phyloP scores from a whole-genome alignment of 192 early-diverging fungal species.

The Coemansia sp. region DNA sequence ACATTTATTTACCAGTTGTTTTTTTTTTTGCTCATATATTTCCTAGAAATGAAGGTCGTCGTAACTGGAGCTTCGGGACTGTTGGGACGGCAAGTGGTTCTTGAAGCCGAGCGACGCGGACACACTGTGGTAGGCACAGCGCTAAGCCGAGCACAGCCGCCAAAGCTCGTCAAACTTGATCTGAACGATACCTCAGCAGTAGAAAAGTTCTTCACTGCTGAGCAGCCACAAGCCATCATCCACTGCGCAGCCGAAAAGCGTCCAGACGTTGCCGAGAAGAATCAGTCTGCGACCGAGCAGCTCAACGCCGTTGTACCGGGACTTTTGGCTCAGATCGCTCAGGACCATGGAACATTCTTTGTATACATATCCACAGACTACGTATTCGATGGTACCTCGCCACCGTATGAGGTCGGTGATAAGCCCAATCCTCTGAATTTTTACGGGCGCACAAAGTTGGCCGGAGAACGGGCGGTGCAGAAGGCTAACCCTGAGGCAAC shows the following conservation, averaged over 20 bases:
- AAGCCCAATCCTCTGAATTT: constrained; percentile 78
- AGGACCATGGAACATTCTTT: constrained; percentile 59
- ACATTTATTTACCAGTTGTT: too few relatives aligned
- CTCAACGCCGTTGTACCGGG: constrained; percentile 72
- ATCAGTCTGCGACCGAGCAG: constrained; percentile 61
- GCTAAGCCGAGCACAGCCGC: constrained; percentile 60
- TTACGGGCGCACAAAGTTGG: constrained; percentile 82
- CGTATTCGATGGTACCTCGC: constrained; percentile 86
- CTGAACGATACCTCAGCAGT: constrained; percentile 64
- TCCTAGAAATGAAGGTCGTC: constrained; percentile 60
- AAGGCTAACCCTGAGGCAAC: constrained; percentile 60
- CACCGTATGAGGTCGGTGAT: constrained; percentile 75
- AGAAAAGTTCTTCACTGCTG: constrained; percentile 55
- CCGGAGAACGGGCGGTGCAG: constrained; percentile 69
- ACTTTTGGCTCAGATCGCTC: constrained; percentile 58
- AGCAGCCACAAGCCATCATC: constrained; percentile 68
- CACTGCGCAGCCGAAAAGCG: constrained; percentile 88
- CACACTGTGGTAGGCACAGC: constrained; percentile 75
- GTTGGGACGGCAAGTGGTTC: constrained; percentile 73
- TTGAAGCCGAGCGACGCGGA: constrained; percentile 58
- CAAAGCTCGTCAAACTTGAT: constrained; percentile 66
- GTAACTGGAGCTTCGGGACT: constrained; percentile 84
- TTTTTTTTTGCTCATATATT: too few relatives aligned
- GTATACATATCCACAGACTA: constrained; percentile 92
- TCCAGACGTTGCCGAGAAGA: constrained; percentile 76